Conservation (phyloP, 495 filamentous ascomycete species). For the Talaromyces wortmannii region DNA sequence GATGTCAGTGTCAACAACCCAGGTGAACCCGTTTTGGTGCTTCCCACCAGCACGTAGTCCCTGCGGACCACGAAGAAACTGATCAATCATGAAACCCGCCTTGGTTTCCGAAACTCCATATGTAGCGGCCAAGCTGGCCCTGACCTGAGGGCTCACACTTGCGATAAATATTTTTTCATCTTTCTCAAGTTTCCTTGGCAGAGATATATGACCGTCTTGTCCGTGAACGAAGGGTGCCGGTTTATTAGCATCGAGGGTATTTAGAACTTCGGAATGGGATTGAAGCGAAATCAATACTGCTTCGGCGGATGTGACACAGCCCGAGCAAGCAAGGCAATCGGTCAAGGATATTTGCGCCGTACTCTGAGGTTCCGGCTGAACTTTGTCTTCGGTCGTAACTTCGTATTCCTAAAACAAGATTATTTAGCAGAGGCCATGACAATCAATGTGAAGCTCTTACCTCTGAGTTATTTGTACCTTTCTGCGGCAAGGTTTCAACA, state of each 20-base stretch:
- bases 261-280: constrained; percentile 84
- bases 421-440: constrained; percentile 11
- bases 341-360: constrained; percentile 89
- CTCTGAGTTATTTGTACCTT: constrained; percentile 24
- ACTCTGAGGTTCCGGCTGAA: constrained; percentile 46
- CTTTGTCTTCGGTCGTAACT: constrained; percentile 86
- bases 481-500: constrained; percentile 76
- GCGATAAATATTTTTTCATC: constrained; percentile 75
- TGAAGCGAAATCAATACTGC: constrained; percentile 90
- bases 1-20: constrained; percentile 81
- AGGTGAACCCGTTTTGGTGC: constrained; percentile 70
- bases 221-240: constrained; percentile 4
- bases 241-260: constrained; percentile 63
- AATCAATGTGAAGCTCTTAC: constrained; percentile 12
- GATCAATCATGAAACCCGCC: constrained; percentile 74
- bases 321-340: constrained; percentile 95
- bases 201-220: constrained; percentile 12
- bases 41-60: constrained; percentile 64
- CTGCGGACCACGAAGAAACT: constrained; percentile 63
- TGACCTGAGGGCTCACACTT: constrained; percentile 82
- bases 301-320: constrained; percentile 95
- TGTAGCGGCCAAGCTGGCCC: constrained; percentile 80
- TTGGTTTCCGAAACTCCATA: constrained; percentile 64
- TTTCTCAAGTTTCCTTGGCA: constrained; percentile 18
- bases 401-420: constrained; percentile 58